Base-by-base conservation (phyloP, 129 eudicot genomes). In the Calendula officinalis region DNA sequence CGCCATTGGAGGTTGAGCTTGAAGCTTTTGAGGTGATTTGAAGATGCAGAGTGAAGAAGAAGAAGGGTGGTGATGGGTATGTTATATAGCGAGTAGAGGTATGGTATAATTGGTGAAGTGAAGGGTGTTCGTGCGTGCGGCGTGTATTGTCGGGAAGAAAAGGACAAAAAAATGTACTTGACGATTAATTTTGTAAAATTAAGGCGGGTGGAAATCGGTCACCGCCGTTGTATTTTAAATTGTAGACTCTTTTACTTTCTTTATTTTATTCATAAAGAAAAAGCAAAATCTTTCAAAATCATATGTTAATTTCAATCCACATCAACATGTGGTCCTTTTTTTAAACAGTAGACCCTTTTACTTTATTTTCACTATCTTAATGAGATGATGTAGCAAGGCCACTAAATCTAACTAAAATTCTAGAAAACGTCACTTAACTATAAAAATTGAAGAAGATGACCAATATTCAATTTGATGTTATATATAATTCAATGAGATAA, bases 171-270 rank as follows among this genome's bases (percentile, higher is more conserved):
- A 45, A 39, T 54, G 62, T 69, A 40, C 57, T 57, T 56, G 58
- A 45, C 33, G 75, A 57, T 37, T 43, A n/a, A 53, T 11, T 72
- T 72, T n/a, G 62, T 72, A 72, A 63, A 63, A 30, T 34, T 30
- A 63, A 8, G 73, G 78, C 56, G 78, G 73, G 78, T 56, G 57
- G 66, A 54, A 55, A 48, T 22, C 16, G 68, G 66, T 66, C 30
- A 66, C 48, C 68, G 78, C 78, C 73, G 73, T 33, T 40, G 62
- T 57, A 5, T 73, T 73, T 73, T 73, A 47, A 73, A 73, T 56
- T 33, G 8, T 35, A 34, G 43, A 37, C 49, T 47, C 58, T 17
- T 44, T 56, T 60, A 63, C 56, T 34, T 36, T 32, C 57, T 58
- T 40, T 60, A 7, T 22, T 66, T 39, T 53, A 5, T 12, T n/a